These are phyloP conservation scores for Klebsormidium nitens DNA, from an alignment of 139 green algal species.

Conservation along the genomic window DNA sequence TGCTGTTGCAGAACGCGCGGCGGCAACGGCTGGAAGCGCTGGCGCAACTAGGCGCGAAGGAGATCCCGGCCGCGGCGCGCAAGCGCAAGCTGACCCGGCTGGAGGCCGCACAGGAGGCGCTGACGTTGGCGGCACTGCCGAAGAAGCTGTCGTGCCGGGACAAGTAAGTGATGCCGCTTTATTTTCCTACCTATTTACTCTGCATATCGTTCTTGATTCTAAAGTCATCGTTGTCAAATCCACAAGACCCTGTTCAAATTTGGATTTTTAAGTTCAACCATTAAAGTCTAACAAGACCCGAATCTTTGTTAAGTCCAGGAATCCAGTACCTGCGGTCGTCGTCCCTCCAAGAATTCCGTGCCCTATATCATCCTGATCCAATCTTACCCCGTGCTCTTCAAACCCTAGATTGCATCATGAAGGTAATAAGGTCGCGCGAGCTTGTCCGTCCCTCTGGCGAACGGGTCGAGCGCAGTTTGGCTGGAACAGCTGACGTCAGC, in stretches of 20 bases:
- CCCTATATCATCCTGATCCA: background rate
- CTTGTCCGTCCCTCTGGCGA: too few species aligned
- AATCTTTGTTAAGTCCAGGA: too few species aligned
- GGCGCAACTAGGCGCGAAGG: slow-evolving; percentile 7
- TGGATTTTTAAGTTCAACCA: too few species aligned
- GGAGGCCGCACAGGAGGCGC: slow-evolving; percentile 41
- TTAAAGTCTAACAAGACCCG: too few species aligned
- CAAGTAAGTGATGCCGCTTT: slow-evolving; percentile 2
- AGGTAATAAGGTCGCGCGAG: too few species aligned
- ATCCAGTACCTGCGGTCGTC: too few species aligned
- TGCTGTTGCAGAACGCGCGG: background rate
- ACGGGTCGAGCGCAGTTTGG: too few species aligned
- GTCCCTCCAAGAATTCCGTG: background rate
- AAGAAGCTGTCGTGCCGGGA: slow-evolving; percentile 74
- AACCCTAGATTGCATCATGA: too few species aligned
- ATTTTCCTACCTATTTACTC: slow-evolving; percentile 62
- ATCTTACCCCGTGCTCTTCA: background rate
- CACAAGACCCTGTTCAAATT: too few species aligned
- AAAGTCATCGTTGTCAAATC: too few species aligned
- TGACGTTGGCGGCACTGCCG: slow-evolving; percentile 55
- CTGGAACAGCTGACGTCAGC: too few species aligned
- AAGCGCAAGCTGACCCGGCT: slow-evolving; percentile 26
- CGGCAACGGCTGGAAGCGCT: background rate
- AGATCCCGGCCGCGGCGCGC: slow-evolving; percentile 7
- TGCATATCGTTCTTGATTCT: slow-evolving; percentile 35